Percentiles rank a stretch among this genome's conserved stretches.
phyloP scores from a whole-genome alignment of 164 flowering plant genomes.

The Stephania cephalantha region DNA sequence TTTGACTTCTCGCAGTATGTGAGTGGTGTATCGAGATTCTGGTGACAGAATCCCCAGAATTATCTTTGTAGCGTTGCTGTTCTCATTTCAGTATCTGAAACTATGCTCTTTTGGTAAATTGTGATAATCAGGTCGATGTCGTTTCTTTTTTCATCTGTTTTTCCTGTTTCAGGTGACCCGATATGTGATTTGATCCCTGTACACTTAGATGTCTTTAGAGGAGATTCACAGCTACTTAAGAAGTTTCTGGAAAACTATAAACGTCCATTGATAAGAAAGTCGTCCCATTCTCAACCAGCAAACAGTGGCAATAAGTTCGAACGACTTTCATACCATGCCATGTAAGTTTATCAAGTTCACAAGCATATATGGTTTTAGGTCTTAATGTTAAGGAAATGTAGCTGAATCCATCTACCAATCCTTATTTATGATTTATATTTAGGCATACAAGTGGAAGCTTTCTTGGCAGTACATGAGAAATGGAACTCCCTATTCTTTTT shows the following conservation, averaged over 20 bases:
- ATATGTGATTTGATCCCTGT: slow-evolving; percentile 76
- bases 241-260: slow-evolving; percentile 59
- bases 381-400: no score
- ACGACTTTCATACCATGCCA: slow-evolving; percentile 72
- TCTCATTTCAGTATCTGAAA: neutral
- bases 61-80: neutral
- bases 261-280: slow-evolving; percentile 48
- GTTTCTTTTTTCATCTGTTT: slow-evolving; percentile 1
- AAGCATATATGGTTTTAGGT: neutral
- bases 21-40: neutral
- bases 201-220: slow-evolving; percentile 77
- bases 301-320: slow-evolving; percentile 26
- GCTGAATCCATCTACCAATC: neutral
- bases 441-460: neutral
- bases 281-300: slow-evolving; percentile 12
- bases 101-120: neutral
- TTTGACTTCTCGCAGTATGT: neutral
- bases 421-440: neutral
- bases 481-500: neutral
- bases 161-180: slow-evolving; percentile 65
- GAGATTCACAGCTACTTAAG: slow-evolving; percentile 54
- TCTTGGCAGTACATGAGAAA: neutral
- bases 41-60: neutral
- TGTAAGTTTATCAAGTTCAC: slow-evolving; percentile 47
- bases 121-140: neutral